Percentiles rank a stretch among this genome's conserved stretches.
Evolutionary conservation across 495 filamentous ascomycete genomes (phyloP).

Genomic region (Chaetomium tenue): DNA sequence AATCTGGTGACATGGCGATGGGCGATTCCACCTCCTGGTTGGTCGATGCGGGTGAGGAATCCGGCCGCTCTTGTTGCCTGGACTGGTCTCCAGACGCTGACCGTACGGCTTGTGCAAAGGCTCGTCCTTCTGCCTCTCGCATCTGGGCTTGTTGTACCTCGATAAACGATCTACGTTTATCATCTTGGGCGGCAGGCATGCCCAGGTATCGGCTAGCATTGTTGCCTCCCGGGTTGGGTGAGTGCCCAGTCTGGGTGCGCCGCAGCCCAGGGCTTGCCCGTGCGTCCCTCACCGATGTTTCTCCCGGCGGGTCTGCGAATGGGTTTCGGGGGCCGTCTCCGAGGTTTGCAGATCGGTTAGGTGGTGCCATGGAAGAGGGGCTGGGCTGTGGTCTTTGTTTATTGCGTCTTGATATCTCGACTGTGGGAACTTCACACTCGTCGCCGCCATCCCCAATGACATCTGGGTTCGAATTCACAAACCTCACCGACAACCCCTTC

Average conservation of each 20-base stretch:
- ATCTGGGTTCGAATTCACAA: conserved; percentile 63
- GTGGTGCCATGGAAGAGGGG: conserved; percentile 22
- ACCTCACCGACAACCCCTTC: conserved; percentile 70
- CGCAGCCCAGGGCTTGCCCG: conserved; percentile 39
- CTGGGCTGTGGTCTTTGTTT: conserved; percentile 41
- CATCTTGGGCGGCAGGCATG: conserved; percentile 36
- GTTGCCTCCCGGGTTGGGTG: conserved; percentile 33
- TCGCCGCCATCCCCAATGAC: conserved; percentile 87
- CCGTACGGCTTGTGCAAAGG: conserved; percentile 56
- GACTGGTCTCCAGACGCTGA: conserved; percentile 33
- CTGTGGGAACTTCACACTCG: conserved; percentile 65
- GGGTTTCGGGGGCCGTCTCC: conserved; percentile 28
- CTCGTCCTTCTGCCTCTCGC: conserved; percentile 68
- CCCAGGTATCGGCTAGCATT: conserved; percentile 37
- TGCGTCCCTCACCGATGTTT: conserved; percentile 10
- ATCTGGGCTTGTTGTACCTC: conserved; percentile 67
- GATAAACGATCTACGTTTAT: conserved; percentile 50
- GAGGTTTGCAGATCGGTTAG: conserved; percentile 24
- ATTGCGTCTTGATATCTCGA: conserved; percentile 62
- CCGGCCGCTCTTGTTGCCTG: conserved; percentile 23
- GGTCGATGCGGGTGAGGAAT: conserved; percentile 17
- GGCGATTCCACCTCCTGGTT: conserved; percentile 18
- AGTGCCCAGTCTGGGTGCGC: conserved; percentile 52
- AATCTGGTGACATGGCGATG: conserved; percentile 31
- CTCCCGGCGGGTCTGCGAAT: conserved; percentile 27